phyloP scores from a whole-genome alignment of 192 early-diverging fungal genomes.

The Borealophlyctis nickersoniae region DNA sequence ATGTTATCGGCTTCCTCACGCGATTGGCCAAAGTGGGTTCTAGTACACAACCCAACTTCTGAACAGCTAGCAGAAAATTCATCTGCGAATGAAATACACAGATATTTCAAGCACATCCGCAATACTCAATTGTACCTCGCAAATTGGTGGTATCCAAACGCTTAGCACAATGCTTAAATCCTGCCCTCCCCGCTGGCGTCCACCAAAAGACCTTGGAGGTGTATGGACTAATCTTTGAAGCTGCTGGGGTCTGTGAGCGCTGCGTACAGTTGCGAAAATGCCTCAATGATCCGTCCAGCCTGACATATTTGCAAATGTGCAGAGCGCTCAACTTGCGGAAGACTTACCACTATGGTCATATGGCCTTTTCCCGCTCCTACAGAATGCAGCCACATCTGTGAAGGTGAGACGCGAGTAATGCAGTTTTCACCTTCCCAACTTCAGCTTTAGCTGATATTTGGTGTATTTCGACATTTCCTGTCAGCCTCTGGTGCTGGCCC shows the following conservation, averaged over 20 bases:
- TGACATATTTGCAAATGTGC: slow-evolving; percentile 2
- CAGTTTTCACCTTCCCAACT: neutral
- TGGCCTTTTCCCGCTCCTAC: slow-evolving; percentile 88
- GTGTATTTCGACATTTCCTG: no score
- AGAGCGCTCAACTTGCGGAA: slow-evolving; percentile 58
- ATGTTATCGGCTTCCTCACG: slow-evolving; percentile 86
- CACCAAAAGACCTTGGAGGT: slow-evolving; percentile 91
- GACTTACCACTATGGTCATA: slow-evolving; percentile 85
- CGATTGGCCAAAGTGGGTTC: slow-evolving; percentile 68
- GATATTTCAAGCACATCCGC: slow-evolving; percentile 75
- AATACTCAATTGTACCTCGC: slow-evolving; percentile 74
- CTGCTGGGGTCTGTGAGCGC: slow-evolving; percentile 48
- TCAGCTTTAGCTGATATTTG: no score
- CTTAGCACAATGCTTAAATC: slow-evolving; percentile 92
- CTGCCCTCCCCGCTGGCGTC: slow-evolving; percentile 89
- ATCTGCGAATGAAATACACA: no score
- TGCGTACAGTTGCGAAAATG: neutral
- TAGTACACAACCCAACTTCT: slow-evolving; percentile 25
- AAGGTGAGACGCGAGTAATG: slow-evolving; percentile 56
- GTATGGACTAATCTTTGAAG: slow-evolving; percentile 72
- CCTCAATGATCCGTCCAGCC: slow-evolving; percentile 10
- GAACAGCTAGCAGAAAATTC: slow-evolving; percentile 6
- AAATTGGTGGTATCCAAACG: slow-evolving; percentile 85
- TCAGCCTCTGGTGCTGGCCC: slow-evolving; percentile 72
- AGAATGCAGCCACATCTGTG: slow-evolving; percentile 74